phyloP scores from a whole-genome alignment of 805 yeast genomes.

The Candida hungchunana region DNA sequence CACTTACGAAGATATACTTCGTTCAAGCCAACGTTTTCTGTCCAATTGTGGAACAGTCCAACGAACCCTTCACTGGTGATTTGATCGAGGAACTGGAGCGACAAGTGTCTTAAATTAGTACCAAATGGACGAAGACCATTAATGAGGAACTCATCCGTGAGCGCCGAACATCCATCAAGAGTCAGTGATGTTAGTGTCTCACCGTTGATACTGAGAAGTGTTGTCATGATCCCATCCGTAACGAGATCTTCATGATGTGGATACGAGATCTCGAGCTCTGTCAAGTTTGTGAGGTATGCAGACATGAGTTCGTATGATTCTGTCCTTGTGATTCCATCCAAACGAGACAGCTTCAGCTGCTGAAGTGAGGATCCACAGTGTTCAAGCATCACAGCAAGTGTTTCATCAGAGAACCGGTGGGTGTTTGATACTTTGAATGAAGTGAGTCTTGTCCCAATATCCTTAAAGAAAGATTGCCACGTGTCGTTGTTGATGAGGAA shows the following conservation, averaged over 20 bases:
- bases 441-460: conserved; percentile 48
- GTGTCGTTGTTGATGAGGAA: conserved; percentile 70
- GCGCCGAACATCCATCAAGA: conserved; percentile 67
- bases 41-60: conserved; percentile 54
- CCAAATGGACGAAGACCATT: conserved; percentile 61
- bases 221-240: conserved; percentile 62
- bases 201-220: conserved; percentile 59
- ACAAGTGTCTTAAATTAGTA: conserved; percentile 49
- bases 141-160: conserved; percentile 59
- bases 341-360: conserved; percentile 56
- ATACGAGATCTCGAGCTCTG: conserved; percentile 59
- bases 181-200: conserved; percentile 50
- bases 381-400: conserved; percentile 57
- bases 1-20: conserved; percentile 64
- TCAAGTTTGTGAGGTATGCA: conserved; percentile 50
- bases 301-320: conserved; percentile 62
- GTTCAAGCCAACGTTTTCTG: conserved; percentile 51
- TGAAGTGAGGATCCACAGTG: conserved; percentile 54
- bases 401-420: conserved; percentile 71
- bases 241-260: conserved; percentile 64
- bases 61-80: conserved; percentile 66
- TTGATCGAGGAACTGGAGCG: conserved; percentile 56
- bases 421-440: conserved; percentile 71
- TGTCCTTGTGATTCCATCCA: conserved; percentile 65
- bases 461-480: conserved; percentile 75